These are phyloP conservation scores for Wickerhamomyces sp. DNA, from an alignment of 1,139 yeast species.

Conservation along the genomic window DNA sequence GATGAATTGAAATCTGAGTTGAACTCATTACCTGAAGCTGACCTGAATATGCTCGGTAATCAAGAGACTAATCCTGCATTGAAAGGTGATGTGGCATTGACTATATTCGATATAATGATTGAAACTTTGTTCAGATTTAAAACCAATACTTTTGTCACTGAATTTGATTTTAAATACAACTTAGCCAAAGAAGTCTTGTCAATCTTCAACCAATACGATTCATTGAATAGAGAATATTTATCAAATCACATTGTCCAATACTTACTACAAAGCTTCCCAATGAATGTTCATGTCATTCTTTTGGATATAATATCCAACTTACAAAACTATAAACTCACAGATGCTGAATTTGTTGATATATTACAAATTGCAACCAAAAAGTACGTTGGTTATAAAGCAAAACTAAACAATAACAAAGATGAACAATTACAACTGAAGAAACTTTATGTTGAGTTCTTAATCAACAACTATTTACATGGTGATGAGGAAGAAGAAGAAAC, in stretches of 20 bases:
- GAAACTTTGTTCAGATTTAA: constrained; percentile 41
- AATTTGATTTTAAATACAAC: constrained; percentile 36
- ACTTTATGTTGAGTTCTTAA: constrained; percentile 37
- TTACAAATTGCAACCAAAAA: constrained; percentile 70
- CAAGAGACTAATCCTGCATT: constrained; percentile 86
- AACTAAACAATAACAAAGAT: constrained; percentile 31
- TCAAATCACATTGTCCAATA: constrained; percentile 57
- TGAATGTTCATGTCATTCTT: constrained; percentile 34
- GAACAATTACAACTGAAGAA: constrained; percentile 39
- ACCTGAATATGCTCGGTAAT: constrained; percentile 79
- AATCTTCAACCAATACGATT: constrained; percentile 62
- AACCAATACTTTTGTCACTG: constrained; percentile 23
- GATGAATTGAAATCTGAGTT: constrained; percentile 59
- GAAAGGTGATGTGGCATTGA: constrained; percentile 82
- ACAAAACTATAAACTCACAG: constrained; percentile 41
- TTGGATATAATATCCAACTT: constrained; percentile 66
- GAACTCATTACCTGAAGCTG: constrained; percentile 79
- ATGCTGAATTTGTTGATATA: constrained; percentile 46
- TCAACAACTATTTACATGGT: constrained; percentile 35
- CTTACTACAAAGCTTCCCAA: constrained; percentile 29
- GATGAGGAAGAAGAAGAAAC: constrained; percentile 21
- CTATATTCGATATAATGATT: constrained; percentile 72
- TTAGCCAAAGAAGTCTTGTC: constrained; percentile 44
- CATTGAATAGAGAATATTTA: constrained; percentile 64
- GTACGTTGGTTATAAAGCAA: constrained; percentile 55